Evolutionary conservation across 306 rosid genomes (phyloP), one percentile per base, ranked within the genome.

Genomic region (Lablab purpureus): DNA sequence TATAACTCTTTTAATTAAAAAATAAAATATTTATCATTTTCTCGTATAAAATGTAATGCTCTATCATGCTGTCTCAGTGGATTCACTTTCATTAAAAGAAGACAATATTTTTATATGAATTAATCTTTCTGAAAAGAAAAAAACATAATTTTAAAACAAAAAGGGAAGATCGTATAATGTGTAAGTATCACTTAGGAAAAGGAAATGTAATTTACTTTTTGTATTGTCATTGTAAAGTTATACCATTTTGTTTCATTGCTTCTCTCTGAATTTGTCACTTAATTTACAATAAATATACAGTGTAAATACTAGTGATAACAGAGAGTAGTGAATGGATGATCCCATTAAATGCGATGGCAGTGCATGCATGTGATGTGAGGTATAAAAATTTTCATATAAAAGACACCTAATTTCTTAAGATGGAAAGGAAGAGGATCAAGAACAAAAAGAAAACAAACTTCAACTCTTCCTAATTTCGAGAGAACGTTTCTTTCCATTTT

Each of bases 311-410:
- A 5, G 4, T 32, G n/a, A n/a, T n/a, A n/a, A n/a, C 46, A 67
- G 3, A 55, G 2, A 12, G 32, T 22, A 25, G 2, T 41, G 28
- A 82, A 67, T 71, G 36, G 50, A 59, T 46, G 71, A 46, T 71
- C 32, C 14, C 78, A 41, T 21, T 78, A 46, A 77, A 66, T 66
- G 14, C 36, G 47, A 7, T 76, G 78, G 17, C 52, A 22, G 47
- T 52, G 30, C 63, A 67, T 56, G 75, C 76, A 56, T 66, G 85
- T 30, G 64, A 66, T 54, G 85, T 21, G 64, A 66, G 51, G 68
- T 40, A 50, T 45, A 41, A 59, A 36, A 72, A 47, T 17, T 52
- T 71, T 71, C 13, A 7, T 66, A 59, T 77, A 59, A 85, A n/a
- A 81, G 32, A 25, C 37, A 71, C 62, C 11, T 75, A 73, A 80